A percentile compares a stretch with the other conserved stretches of the same genome.
Evolutionary conservation across 371 early-diverging fungal genomes (phyloP).

Genomic region (Circinella minor): DNA sequence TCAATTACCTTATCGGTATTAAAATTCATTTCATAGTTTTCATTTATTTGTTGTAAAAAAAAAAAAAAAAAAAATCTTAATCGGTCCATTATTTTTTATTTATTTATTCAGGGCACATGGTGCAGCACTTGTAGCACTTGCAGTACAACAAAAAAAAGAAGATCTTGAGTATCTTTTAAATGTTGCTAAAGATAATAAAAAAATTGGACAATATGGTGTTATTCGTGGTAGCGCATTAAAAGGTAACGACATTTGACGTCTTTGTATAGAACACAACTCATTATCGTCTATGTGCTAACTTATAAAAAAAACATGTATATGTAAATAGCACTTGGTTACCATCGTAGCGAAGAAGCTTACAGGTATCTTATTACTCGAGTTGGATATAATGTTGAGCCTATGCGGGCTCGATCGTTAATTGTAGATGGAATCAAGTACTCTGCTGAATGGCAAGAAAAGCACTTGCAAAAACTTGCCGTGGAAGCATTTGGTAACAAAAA

Average conservation of each 20-base stretch:
- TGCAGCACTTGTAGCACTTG: constrained; percentile 39
- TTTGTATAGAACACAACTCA: too few species aligned
- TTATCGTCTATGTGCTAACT: too few species aligned
- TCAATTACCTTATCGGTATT: constrained; percentile 36
- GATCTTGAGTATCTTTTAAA: constrained; percentile 43
- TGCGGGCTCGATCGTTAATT: constrained; percentile 32
- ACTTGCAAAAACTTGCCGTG: constrained; percentile 25
- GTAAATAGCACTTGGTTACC: constrained; percentile 39
- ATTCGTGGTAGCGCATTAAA: constrained; percentile 40
- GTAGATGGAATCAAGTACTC: constrained; percentile 34
- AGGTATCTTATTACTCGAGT: constrained; percentile 41
- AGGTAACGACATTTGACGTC: constrained; percentile 22
- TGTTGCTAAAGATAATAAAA: constrained; percentile 40
- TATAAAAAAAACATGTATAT: too few species aligned
- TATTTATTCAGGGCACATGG: constrained; percentile 34
- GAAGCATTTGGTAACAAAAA: constrained; percentile 30
- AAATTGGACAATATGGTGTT: constrained; percentile 46
- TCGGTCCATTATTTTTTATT: too few species aligned
- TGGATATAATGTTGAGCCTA: constrained; percentile 33
- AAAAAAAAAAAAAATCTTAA: neutral
- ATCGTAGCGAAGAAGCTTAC: constrained; percentile 48
- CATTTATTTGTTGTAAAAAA: neutral
- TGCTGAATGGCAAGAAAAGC: constrained; percentile 42
- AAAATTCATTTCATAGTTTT: neutral
- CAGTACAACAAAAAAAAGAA: constrained; percentile 41